Percentiles rank a stretch among this genome's conserved stretches.
These are phyloP conservation scores for Phytophthora tubulina DNA, from an alignment of 352 stramenopile genomes.

Conservation along the genomic window DNA sequence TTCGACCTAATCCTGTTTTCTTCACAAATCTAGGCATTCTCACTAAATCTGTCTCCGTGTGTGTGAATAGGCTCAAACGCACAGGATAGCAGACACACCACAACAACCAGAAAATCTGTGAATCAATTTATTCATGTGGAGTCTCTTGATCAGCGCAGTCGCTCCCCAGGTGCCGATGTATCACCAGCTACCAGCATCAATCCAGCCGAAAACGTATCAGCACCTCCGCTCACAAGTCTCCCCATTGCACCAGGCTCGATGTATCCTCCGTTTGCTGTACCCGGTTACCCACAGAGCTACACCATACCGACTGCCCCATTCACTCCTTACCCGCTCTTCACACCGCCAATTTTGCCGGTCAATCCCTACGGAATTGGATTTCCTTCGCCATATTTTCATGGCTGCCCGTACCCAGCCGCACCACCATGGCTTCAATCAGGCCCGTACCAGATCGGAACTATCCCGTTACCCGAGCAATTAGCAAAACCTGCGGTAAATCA, in stretches of 20 bases:
- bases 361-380: slow-evolving; percentile 33
- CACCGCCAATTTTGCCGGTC: slow-evolving; percentile 7
- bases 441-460: slow-evolving; percentile 8
- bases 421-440: slow-evolving; percentile 19
- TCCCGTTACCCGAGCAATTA: slow-evolving; percentile 9
- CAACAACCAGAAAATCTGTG: slow-evolving; percentile 7
- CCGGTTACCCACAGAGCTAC: slow-evolving; percentile 17
- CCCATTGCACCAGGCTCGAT: neutral
- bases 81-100: slow-evolving; percentile 3
- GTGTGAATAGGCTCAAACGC: slow-evolving; percentile 4
- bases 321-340: slow-evolving; percentile 18
- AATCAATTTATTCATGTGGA: slow-evolving; percentile 21
- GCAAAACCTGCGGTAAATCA: slow-evolving; percentile 18
- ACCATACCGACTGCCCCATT: neutral
- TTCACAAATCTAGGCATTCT: neutral
- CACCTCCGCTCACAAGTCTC: neutral
- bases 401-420: slow-evolving; percentile 15
- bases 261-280: slow-evolving; percentile 6
- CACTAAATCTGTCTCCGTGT: slow-evolving; percentile 3
- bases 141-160: neutral
- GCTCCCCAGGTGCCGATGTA: neutral
- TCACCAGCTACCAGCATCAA: slow-evolving; percentile 1
- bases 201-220: neutral
- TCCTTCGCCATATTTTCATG: slow-evolving; percentile 24
- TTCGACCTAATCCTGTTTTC: neutral